These are phyloP conservation scores for Neurospora sp. DNA, from an alignment of 495 filamentous ascomycete species.

Conservation along the genomic window DNA sequence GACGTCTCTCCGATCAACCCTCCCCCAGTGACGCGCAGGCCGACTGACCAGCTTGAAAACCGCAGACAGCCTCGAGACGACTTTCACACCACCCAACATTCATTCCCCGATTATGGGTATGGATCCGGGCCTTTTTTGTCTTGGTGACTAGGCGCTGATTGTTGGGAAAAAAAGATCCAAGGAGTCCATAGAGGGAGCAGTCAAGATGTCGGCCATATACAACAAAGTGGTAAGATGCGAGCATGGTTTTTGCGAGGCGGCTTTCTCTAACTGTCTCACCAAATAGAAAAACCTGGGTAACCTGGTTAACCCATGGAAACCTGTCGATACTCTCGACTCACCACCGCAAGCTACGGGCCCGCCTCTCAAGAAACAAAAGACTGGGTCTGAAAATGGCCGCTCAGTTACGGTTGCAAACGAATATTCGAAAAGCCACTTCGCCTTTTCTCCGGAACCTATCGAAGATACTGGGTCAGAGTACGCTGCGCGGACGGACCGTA, in stretches of 20 bases:
- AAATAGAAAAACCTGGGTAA: neutral
- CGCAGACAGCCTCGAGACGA: constrained; percentile 5
- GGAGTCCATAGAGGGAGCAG: constrained; percentile 12
- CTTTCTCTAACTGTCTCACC: neutral
- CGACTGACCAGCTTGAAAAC: neutral
- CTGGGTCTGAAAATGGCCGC: neutral
- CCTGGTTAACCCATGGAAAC: neutral
- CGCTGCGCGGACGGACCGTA: neutral
- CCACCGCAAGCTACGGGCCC: neutral
- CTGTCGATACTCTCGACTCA: constrained; percentile 6
- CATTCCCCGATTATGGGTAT: constrained; percentile 26
- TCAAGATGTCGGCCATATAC: neutral
- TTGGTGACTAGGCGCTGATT: constrained; percentile 5
- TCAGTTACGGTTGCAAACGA: neutral
- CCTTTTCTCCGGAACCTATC: constrained; percentile 3
- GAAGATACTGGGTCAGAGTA: constrained; percentile 9
- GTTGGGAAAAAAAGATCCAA: neutral
- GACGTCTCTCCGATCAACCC: neutral
- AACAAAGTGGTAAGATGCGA: neutral
- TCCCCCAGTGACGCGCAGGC: neutral
- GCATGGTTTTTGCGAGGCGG: neutral
- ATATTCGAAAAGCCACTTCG: neutral
- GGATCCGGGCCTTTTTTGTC: neutral
- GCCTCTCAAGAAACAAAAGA: constrained; percentile 21
- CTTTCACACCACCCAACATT: constrained; percentile 13